Evolutionary conservation across 208 protist species (phyloP).

Genomic region (Trypanosoma caninum): DNA sequence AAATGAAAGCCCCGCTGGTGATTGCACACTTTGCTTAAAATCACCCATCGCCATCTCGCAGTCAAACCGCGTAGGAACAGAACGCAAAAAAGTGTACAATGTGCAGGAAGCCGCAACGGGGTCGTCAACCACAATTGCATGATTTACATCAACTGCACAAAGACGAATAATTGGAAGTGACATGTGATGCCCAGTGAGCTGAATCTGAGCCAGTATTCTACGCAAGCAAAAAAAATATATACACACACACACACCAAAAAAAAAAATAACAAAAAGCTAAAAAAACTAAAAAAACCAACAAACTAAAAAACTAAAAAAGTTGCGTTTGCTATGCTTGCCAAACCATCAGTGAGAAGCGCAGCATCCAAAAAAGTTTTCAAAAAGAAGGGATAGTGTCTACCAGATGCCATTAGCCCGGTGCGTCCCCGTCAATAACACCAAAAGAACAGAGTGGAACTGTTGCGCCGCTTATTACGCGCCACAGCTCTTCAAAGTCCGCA

Average conservation of each 20-base stretch:
- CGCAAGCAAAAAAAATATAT: neutral
- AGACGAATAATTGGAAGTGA: constrained; percentile 72
- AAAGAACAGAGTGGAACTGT: constrained; percentile 38
- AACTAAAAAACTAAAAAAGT: neutral
- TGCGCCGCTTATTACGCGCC: constrained; percentile 30
- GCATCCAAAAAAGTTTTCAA: too few relatives aligned
- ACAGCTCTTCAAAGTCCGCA: constrained; percentile 51
- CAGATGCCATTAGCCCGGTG: constrained; percentile 39
- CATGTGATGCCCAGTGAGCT: constrained; percentile 5
- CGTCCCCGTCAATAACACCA: constrained; percentile 58
- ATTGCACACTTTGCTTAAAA: constrained; percentile 39
- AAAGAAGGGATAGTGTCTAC: neutral
- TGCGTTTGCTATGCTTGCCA: too few relatives aligned
- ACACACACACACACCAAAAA: neutral
- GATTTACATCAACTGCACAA: constrained; percentile 34
- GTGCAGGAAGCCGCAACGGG: constrained; percentile 48
- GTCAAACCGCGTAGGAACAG: constrained; percentile 48
- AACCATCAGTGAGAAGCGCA: too few relatives aligned
- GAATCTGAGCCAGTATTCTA: too few relatives aligned
- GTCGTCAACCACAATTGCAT: constrained; percentile 42
- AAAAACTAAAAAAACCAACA: neutral
- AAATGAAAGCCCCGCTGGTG: constrained; percentile 11
- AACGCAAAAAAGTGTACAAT: constrained; percentile 80
- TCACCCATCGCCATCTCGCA: constrained; percentile 39
- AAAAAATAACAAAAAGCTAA: too few relatives aligned